phyloP scores from a whole-genome alignment of 441 rosid species.

The Pelargonium myrrhifolium region DNA sequence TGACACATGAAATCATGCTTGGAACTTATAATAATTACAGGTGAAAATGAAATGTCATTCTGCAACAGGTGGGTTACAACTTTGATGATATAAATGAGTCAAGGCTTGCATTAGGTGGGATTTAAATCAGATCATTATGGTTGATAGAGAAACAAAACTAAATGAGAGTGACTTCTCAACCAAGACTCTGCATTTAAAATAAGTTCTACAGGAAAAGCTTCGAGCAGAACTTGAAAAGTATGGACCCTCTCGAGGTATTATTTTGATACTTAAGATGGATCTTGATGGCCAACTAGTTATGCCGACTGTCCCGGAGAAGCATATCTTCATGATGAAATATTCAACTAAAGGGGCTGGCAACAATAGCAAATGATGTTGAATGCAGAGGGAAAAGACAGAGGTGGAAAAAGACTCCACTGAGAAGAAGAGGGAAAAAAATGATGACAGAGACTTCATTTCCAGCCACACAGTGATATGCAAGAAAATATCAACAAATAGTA shows the following conservation, averaged over 20 bases:
- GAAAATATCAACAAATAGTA: conserved; percentile 13
- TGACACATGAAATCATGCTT: not conserved
- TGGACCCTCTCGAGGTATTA: not conserved
- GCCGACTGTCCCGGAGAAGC: not conserved
- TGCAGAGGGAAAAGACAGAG: conserved; percentile 5
- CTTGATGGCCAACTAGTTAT: not conserved
- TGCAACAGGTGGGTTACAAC: too few species aligned
- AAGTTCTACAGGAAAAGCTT: not conserved
- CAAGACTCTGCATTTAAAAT: not conserved
- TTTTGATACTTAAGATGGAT: conserved; percentile 1
- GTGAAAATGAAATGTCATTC: not conserved
- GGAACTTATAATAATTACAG: not conserved
- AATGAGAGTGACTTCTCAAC: not conserved
- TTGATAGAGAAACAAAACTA: conserved; percentile 5
- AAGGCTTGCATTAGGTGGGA: not conserved
- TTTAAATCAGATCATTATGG: not conserved
- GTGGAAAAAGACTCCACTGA: conserved; percentile 12
- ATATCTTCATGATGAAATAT: not conserved
- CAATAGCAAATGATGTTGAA: conserved; percentile 11
- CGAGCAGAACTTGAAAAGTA: not conserved
- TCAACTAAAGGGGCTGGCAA: conserved; percentile 11
- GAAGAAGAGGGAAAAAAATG: conserved; percentile 9
- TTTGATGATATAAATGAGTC: too few species aligned
- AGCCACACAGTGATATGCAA: conserved; percentile 9
- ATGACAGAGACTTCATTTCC: conserved; percentile 17